Base-by-base conservation (phyloP, 169 alveolate genomes). In the Cryptosporidium parvum region DNA sequence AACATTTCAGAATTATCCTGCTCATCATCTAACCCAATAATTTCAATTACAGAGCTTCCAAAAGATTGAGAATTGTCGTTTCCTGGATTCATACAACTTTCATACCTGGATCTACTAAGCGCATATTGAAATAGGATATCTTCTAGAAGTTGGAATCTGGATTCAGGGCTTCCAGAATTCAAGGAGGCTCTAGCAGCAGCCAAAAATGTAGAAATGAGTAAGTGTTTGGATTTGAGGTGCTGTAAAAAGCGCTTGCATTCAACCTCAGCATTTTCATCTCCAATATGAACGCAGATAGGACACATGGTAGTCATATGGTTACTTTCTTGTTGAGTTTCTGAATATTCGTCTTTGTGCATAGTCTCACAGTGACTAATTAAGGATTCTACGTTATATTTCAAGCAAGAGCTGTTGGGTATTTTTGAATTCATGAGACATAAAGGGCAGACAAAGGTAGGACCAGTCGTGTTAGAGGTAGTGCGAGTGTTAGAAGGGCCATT, bases 111-210 rank as follows among this genome's bases (percentile, higher is more conserved):
- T 31, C 89, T 80, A 44, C 59, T 65, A 44, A 80, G 26, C 1
- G 89, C 89, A 42, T 80, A 80, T 31, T 80, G 89, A 4, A 80
- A 65, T 35, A 80, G 89, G 18, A 80, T 80, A 44, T 80, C 89
- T n/a, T 80, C 89, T 23, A 80, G 80, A 23, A 80, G 53, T 18
- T 80, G 89, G 51, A 80, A 62, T 45, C 89, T 80, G 26, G 89
- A 37, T 21, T 80, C 89, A 23, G 67, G 26, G 31, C 37, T 45
- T 7, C 75, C 65, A 26, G 70, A 21, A 39, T 39, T 80, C n/a
- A 80, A 18, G 10, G 89, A 80, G n/a, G 89, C 89, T 45, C 89
- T 80, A 12, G 89, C 89, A 26, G 89, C 89, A 6, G 89, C 89
- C 59, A 80, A 45, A 51, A 80, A 80, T 61, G 89, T 62, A 7